Evolutionary conservation across 176 grass and related monocot species (phyloP), one percentile per base, ranked within the genome.

Genomic region (Carex cristatella): DNA sequence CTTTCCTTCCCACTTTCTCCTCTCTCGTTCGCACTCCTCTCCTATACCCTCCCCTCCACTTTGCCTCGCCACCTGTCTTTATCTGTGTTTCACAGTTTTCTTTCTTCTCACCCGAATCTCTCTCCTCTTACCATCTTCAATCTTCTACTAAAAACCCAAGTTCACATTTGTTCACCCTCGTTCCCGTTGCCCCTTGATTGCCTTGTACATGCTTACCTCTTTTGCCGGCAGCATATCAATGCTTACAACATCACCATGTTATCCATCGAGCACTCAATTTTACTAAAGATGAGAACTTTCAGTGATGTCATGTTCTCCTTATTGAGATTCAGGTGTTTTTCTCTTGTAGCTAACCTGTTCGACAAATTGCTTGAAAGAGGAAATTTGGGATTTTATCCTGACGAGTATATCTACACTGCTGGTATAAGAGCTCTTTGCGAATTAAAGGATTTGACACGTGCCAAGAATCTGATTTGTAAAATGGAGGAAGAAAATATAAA

Each of bases 341-440:
- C 83, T 61, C 87, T 91, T 42, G 90, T 85, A 75, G 70, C 69
- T 15, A 74, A 86, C 6, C 54, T 94, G 88, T 97, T 97, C 6
- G 90, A 94, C 82, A 75, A 89, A 89, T 88, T 89, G 82, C 59
- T 82, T 1, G 60, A 67, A 14, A 83, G 80, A 68, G 62, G 63
- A 65, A 60, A 37, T 1, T 83, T 38, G 2, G 83, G 56, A 27
- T 28, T 87, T 86, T 10, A 3, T 1, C 27, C 83, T 15, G 94
- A 94, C 12, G 88, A 94, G 69, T 88, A 91, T 18, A 53, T 85
- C 70, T 97, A 89, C 30, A 87, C 87, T 0, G 87, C 94, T n/a
- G 87, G 81, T 18, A 88, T 89, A 83, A 89, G 85, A 67, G 87
- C 59, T 11, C 88, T 90, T 16, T 85, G 94, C 3, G 90, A 97